A percentile compares a stretch with the other conserved stretches of the same genome.
Evolutionary conservation across 2,329 filamentous ascomycete genomes (phyloP).

Genomic region (Microsporum canis): DNA sequence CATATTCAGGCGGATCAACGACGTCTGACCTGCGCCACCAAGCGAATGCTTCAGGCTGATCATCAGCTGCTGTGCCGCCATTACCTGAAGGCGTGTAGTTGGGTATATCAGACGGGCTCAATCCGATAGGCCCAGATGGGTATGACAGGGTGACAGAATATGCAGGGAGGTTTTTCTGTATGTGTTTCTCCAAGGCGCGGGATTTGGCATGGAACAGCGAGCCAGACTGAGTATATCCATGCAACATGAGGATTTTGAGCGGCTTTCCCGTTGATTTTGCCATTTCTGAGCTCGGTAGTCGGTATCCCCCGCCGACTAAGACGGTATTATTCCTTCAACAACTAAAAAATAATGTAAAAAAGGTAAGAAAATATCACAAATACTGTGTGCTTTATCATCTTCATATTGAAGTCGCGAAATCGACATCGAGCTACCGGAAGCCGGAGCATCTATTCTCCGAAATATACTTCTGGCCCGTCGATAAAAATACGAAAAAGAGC

Average conservation of each 20-base stretch:
- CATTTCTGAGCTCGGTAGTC: not conserved
- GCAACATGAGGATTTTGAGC: slow-evolving; percentile 63
- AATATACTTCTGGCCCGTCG: not conserved
- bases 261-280: slow-evolving; percentile 14
- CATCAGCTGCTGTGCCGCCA: slow-evolving; percentile 23
- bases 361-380: not conserved
- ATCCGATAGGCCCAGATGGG: slow-evolving; percentile 55
- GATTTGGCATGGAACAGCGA: slow-evolving; percentile 77
- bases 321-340: not conserved
- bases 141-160: slow-evolving; percentile 52
- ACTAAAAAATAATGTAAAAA: not conserved
- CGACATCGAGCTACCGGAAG: not conserved
- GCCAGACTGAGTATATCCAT: slow-evolving; percentile 86
- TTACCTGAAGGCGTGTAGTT: slow-evolving; percentile 43
- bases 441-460: not conserved
- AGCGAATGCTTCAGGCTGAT: slow-evolving; percentile 57
- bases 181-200: slow-evolving; percentile 69
- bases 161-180: slow-evolving; percentile 59
- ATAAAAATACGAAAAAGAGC: not conserved
- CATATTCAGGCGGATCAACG: slow-evolving; percentile 54
- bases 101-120: slow-evolving; percentile 56
- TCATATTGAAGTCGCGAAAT: not conserved
- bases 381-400: too few relatives aligned
- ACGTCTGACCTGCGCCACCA: slow-evolving; percentile 65
- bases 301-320: not conserved